A percentile compares a stretch with the other conserved stretches of the same genome.
These are phyloP conservation scores for Penicillium sp. DNA, from an alignment of 2,329 filamentous ascomycete genomes.

Conservation along the genomic window DNA sequence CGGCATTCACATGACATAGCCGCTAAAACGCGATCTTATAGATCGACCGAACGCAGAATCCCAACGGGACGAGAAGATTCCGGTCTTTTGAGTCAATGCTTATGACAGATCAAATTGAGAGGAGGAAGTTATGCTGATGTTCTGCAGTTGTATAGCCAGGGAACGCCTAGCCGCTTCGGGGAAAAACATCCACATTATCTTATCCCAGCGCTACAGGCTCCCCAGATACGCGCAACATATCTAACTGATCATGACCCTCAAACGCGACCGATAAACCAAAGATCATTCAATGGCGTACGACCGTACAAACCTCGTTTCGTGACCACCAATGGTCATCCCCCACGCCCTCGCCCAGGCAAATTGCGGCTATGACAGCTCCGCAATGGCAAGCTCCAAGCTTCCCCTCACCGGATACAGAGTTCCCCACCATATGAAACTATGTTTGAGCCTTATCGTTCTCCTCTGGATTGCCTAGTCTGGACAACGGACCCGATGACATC, in stretches of 20 bases:
- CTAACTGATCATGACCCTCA: not conserved
- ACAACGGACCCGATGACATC: not conserved
- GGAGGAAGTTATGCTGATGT: not conserved
- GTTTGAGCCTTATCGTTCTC: not conserved
- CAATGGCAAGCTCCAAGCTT: constrained; percentile 4
- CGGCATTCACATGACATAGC: no score
- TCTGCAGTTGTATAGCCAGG: not conserved
- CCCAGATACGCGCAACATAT: not conserved
- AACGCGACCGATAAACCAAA: not conserved
- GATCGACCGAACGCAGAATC: no score
- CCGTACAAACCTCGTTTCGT: not conserved
- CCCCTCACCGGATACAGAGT: constrained; percentile 9
- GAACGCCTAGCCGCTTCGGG: not conserved
- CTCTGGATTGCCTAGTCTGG: constrained; percentile 1
- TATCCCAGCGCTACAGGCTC: not conserved
- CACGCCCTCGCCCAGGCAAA: not conserved
- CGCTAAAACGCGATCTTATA: no score
- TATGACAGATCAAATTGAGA: no score
- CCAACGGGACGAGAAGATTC: no score
- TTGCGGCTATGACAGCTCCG: not conserved
- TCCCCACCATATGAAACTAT: constrained; percentile 6
- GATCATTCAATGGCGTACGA: not conserved
- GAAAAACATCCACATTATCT: not conserved
- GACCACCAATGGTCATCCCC: not conserved
- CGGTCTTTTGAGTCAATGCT: no score